These are phyloP conservation scores for Telopea speciosissima DNA, from an alignment of 177 flowering plant species.

Conservation along the genomic window DNA sequence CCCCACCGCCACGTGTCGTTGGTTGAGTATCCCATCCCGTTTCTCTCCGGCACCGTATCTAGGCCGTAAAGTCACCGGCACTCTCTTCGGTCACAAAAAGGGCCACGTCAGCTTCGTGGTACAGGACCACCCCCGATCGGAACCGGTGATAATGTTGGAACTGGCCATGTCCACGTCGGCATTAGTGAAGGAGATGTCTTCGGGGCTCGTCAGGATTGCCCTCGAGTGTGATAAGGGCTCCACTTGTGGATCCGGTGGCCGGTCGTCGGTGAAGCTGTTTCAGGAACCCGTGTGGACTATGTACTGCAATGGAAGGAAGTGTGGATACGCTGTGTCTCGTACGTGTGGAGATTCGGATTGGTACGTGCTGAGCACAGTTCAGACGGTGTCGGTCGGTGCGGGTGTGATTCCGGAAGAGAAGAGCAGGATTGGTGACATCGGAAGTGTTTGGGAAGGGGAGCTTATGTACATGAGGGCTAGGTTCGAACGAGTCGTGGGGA, in stretches of 20 bases:
- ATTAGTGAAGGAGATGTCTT: conserved; percentile 78
- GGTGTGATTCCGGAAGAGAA: conserved; percentile 64
- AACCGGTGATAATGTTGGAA: conserved; percentile 63
- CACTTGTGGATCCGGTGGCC: conserved; percentile 5
- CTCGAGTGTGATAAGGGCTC: conserved; percentile 55
- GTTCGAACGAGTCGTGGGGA: conserved; percentile 82
- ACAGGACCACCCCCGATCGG: conserved; percentile 60
- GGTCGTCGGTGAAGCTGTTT: conserved; percentile 28
- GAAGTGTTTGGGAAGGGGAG: conserved; percentile 42
- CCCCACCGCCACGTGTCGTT: conserved; percentile 48
- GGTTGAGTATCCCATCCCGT: conserved; percentile 36
- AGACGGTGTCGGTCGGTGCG: conserved; percentile 68
- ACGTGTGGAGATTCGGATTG: conserved; percentile 45
- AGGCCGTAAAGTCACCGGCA: conserved; percentile 76
- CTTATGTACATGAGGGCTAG: conserved; percentile 75
- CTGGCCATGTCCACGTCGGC: conserved; percentile 60
- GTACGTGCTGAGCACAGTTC: conserved; percentile 61
- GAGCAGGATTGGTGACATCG: conserved; percentile 9
- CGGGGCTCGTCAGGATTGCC: conserved; percentile 75
- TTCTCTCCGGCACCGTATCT: conserved; percentile 32
- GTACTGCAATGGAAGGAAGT: conserved; percentile 78
- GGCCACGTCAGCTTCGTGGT: conserved; percentile 86
- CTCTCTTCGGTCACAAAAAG: conserved; percentile 75
- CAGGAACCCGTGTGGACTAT: conserved; percentile 69
- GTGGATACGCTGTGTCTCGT: conserved; percentile 56